phyloP scores from a whole-genome alignment of 2,329 filamentous ascomycete species.

The Clarireedia hainanense region DNA sequence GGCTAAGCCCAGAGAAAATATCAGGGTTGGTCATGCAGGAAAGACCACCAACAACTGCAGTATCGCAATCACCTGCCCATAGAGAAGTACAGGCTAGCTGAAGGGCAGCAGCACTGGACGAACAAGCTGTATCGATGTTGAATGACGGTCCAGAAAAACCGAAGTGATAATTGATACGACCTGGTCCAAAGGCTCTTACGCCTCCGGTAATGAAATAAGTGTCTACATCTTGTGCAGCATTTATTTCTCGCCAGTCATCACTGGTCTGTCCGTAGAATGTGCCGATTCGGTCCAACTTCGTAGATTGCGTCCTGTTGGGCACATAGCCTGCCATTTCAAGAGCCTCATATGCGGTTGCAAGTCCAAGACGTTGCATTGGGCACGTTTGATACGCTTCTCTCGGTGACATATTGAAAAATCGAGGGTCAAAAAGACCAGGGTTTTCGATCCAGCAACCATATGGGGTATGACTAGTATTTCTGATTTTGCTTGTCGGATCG shows the following conservation, averaged over 20 bases:
- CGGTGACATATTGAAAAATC: conserved; percentile 83
- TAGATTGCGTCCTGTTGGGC: conserved; percentile 26
- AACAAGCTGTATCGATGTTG: conserved; percentile 36
- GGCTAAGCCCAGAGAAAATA: conserved; percentile 26
- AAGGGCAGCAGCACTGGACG: conserved; percentile 32
- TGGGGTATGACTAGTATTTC: conserved; percentile 59
- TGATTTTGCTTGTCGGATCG: conserved; percentile 62
- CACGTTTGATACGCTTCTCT: conserved; percentile 74
- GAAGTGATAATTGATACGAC: conserved; percentile 35
- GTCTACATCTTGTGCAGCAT: conserved; percentile 26
- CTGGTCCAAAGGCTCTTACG: conserved; percentile 28
- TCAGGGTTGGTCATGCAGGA: conserved; percentile 27
- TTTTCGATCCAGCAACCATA: conserved; percentile 67
- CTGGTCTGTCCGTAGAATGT: conserved; percentile 28
- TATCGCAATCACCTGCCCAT: conserved; percentile 26
- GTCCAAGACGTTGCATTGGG: conserved; percentile 69
- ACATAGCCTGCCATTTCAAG: conserved; percentile 76
- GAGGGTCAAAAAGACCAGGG: conserved; percentile 70
- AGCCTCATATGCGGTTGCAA: conserved; percentile 73
- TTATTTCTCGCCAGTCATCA: conserved; percentile 28
- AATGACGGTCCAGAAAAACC: conserved; percentile 36
- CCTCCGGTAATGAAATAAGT: conserved; percentile 29
- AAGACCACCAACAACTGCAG: conserved; percentile 26
- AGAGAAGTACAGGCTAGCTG: conserved; percentile 27
- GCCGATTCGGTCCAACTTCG: conserved; percentile 35